These are phyloP conservation scores for Leccinum arenicola DNA, from an alignment of 768 basidiomycete species.

Conservation along the genomic window DNA sequence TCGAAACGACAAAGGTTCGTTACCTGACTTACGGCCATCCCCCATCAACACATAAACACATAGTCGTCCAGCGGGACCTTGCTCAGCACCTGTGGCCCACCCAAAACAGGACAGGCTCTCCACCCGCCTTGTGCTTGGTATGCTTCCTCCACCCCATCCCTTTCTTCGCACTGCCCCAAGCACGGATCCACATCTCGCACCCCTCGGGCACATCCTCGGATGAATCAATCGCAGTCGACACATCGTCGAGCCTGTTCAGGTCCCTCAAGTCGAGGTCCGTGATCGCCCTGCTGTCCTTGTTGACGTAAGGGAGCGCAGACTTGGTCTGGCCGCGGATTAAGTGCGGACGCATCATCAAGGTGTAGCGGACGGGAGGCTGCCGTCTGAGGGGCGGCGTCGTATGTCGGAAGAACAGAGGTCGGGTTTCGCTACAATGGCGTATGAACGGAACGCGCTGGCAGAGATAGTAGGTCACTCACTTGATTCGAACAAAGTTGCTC, in stretches of 20 bases:
- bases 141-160: slow-evolving; percentile 24
- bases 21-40: slow-evolving; percentile 39
- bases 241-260: no score
- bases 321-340: slow-evolving; percentile 68
- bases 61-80: slow-evolving; percentile 39
- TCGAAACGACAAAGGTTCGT: neutral
- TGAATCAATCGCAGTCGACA: no score
- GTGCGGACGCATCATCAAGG: slow-evolving; percentile 23
- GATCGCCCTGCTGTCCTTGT: slow-evolving; percentile 57
- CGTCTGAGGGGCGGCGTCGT: slow-evolving; percentile 25
- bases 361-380: slow-evolving; percentile 13
- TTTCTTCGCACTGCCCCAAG: slow-evolving; percentile 32
- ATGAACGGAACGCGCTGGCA: no score
- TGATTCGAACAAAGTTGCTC: no score
- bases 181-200: slow-evolving; percentile 65
- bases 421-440: no score
- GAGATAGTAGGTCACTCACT: no score
- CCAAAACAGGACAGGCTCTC: slow-evolving; percentile 48
- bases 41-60: slow-evolving; percentile 25
- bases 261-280: no score
- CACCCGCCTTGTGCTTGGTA: slow-evolving; percentile 29
- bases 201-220: no score
- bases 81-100: slow-evolving; percentile 62
- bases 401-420: slow-evolving; percentile 38
- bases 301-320: slow-evolving; percentile 73